A percentile compares a stretch with the other conserved stretches of the same genome.
Evolutionary conservation across 1,284 basidiomycete genomes (phyloP).

Genomic region (Puccinia coronata): DNA sequence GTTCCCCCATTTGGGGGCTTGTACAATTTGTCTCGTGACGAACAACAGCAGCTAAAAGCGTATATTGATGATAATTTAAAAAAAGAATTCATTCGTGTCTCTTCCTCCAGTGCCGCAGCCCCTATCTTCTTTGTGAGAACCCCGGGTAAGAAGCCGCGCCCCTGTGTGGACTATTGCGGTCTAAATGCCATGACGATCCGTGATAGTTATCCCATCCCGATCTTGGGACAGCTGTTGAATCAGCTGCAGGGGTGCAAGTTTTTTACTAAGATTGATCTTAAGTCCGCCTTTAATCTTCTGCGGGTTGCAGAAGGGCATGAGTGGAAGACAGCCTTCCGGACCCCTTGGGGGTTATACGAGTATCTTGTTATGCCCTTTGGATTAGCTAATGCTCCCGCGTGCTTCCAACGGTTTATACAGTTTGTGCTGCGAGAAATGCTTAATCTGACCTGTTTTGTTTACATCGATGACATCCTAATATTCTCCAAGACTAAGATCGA

Average conservation of each 20-base stretch:
- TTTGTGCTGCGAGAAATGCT: conserved; percentile 31
- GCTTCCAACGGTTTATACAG: conserved; percentile 44
- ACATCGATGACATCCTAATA: conserved; percentile 46
- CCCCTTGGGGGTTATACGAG: conserved; percentile 37
- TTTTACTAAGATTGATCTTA: conserved; percentile 38
- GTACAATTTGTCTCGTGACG: conserved; percentile 17
- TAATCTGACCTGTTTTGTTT: conserved; percentile 31
- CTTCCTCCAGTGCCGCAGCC: conserved; percentile 24
- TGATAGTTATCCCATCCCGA: conserved; percentile 23
- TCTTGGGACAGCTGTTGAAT: conserved; percentile 2
- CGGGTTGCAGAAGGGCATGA: conserved; percentile 13
- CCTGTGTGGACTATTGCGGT: conserved; percentile 32
- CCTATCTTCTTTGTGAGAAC: conserved; percentile 9
- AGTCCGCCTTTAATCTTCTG: conserved; percentile 39
- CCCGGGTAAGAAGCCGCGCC: conserved; percentile 11
- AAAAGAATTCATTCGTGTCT: conserved; percentile 30
- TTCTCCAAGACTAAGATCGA: conserved; percentile 25
- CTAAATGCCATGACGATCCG: conserved; percentile 44
- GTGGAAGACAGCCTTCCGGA: conserved; percentile 37
- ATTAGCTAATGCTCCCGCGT: conserved; percentile 21
- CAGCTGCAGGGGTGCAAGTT: conserved; percentile 16
- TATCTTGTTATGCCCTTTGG: conserved; percentile 44
- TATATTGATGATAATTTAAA: conserved; percentile 19
- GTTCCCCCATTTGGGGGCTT: conserved; percentile 2
- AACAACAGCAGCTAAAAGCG: neutral